Conservation (phyloP, 164 flowering plant species). For the Nymphaea colorata region DNA sequence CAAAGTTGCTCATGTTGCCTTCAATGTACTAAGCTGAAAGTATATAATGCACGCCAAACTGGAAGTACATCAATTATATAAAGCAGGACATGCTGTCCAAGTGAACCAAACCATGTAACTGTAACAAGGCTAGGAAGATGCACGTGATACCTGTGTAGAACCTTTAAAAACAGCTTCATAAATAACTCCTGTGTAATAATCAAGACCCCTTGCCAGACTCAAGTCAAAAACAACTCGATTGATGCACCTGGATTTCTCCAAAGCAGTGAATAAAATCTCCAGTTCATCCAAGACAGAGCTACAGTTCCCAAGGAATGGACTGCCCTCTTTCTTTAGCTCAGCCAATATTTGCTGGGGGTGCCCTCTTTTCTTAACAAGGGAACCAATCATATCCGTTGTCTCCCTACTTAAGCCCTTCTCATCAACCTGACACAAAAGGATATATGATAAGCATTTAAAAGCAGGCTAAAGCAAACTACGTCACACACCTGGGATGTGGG, state of each 20-base stretch:
- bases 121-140: neutral
- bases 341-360: slow-evolving; percentile 52
- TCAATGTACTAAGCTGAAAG: too few relatives aligned
- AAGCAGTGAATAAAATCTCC: slow-evolving; percentile 60
- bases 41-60: too few relatives aligned
- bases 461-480: neutral
- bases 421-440: slow-evolving; percentile 37
- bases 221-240: slow-evolving; percentile 78
- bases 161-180: slow-evolving; percentile 84
- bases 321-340: slow-evolving; percentile 56
- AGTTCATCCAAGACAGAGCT: slow-evolving; percentile 63
- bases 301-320: slow-evolving; percentile 39
- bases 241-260: slow-evolving; percentile 57
- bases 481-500: too few relatives aligned
- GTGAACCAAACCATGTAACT: too few relatives aligned
- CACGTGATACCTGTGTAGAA: slow-evolving; percentile 50
- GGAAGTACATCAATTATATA: too few relatives aligned
- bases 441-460: neutral
- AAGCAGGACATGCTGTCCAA: too few relatives aligned
- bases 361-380: slow-evolving; percentile 78
- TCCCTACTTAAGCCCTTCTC: slow-evolving; percentile 73
- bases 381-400: slow-evolving; percentile 71
- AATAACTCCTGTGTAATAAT: slow-evolving; percentile 95
- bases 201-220: slow-evolving; percentile 99
- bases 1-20: too few relatives aligned